Evolutionary conservation across 805 yeast genomes (phyloP), one percentile per base, ranked within the genome.

Genomic region (Zygotorulaspora sp.): DNA sequence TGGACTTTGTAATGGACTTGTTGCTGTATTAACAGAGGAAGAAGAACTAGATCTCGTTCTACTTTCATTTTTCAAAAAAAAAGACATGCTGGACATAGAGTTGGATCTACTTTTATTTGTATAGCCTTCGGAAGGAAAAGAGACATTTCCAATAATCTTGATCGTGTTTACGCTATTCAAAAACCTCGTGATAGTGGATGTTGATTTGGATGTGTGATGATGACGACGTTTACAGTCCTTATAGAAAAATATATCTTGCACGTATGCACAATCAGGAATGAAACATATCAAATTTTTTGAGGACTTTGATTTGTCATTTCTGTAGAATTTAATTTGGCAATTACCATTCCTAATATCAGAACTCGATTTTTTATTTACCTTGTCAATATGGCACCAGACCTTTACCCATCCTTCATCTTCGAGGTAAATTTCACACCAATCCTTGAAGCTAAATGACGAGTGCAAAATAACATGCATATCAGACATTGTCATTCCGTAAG

Each of bases 381-480:
- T 52, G 32, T 57, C 60, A 16, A 60, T 55, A 28, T 57, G 61
- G 33, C 61, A 56, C 62, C 62, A 60, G 10, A 56, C 48, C 44
- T 55, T 60, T 6, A 54, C 50, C 61, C 62, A 60, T 19, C 57
- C 57, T 34, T 50, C 48, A 3, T 51, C 61, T 30, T 49, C 52
- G 6, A 53, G 30, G 27, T 55, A 51, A 11, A 60, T 47, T 38
- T 56, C 58, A 37, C 65, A 60, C 65, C 65, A 60, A 41, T 60
- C 65, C 37, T 58, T 57, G 38, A 51, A 60, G 38, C 50, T 56
- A 26, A 41, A 55, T 18, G 52, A 47, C 4, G 58, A 50, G 35
- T 52, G 47, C 26, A 60, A 35, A 3, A 60, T 45, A 11, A 57
- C 30, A 32, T 51, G 50, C 28, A 60, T 58, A 41, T 58, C 62